Conservation (phyloP, 2,329 filamentous ascomycete species). For the Trichoderma polysporum region DNA sequence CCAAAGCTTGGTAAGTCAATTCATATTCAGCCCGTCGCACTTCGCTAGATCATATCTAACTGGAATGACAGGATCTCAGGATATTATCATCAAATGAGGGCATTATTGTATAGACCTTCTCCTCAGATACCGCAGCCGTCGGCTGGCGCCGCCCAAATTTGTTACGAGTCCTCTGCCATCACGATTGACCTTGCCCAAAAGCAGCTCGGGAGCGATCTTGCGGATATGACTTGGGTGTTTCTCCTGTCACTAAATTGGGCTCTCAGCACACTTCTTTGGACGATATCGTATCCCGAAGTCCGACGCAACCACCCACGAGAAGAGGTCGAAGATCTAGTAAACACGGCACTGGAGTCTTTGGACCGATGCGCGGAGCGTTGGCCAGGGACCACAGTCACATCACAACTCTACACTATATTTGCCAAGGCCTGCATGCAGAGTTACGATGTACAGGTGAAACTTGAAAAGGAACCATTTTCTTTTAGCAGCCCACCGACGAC, state of each 20-base stretch:
- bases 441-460: constrained; percentile 61
- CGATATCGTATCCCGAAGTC: constrained; percentile 82
- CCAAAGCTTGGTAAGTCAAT: constrained; percentile 70
- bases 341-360: constrained; percentile 74
- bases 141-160: constrained; percentile 71
- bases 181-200: constrained; percentile 79
- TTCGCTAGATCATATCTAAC: background rate
- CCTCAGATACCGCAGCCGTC: constrained; percentile 89
- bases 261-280: constrained; percentile 89
- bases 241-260: constrained; percentile 87
- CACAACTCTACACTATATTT: constrained; percentile 83
- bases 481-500: constrained; percentile 38
- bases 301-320: constrained; percentile 69
- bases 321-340: constrained; percentile 73
- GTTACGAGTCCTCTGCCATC: constrained; percentile 77
- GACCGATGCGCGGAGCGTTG: constrained; percentile 80
- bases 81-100: constrained; percentile 82
- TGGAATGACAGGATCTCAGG: constrained; percentile 54
- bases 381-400: constrained; percentile 84
- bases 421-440: constrained; percentile 83
- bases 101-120: constrained; percentile 85
- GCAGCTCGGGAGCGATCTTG: constrained; percentile 71
- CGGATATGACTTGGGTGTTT: constrained; percentile 94
- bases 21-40: background rate
- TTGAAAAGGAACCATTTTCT: constrained; percentile 30